These are phyloP conservation scores for Chaetomium olivaceum DNA, from an alignment of 2,329 filamentous ascomycete genomes.

Conservation along the genomic window DNA sequence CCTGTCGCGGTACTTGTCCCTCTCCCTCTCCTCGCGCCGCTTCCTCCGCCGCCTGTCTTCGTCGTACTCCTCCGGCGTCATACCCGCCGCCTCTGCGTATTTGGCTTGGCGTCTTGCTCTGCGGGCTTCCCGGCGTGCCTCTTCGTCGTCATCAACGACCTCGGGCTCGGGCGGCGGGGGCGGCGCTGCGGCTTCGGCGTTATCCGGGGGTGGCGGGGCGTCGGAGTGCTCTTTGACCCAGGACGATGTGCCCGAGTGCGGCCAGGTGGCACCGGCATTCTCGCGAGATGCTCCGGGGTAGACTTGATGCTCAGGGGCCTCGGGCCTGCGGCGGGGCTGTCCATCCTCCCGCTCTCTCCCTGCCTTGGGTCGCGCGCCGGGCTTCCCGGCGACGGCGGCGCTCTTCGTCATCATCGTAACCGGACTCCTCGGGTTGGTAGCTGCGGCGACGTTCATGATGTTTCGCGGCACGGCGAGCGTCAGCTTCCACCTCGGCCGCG, in stretches of 20 bases:
- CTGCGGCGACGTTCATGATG: conserved; percentile 51
- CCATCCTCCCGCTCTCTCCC: conserved; percentile 43
- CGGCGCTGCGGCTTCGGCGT: conserved; percentile 26
- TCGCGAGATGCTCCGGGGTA: conserved; percentile 45
- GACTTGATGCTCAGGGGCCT: conserved; percentile 47
- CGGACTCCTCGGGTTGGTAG: conserved; percentile 36
- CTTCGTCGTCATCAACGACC: conserved; percentile 51
- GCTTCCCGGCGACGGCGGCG: conserved; percentile 57
- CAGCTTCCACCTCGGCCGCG: conserved; percentile 48
- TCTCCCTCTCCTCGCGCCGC: conserved; percentile 36
- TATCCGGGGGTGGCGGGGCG: conserved; percentile 56
- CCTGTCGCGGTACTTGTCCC: conserved; percentile 22
- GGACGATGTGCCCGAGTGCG: conserved; percentile 63
- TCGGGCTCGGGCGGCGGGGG: conserved; percentile 37
- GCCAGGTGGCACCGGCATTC: conserved; percentile 50
- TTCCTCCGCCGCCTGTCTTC: conserved; percentile 36
- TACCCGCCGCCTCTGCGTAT: conserved; percentile 43
- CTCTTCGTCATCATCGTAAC: conserved; percentile 53
- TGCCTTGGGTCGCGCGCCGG: conserved; percentile 46
- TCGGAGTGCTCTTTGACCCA: conserved; percentile 68
- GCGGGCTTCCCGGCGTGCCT: conserved; percentile 50
- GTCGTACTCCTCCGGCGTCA: conserved; percentile 37
- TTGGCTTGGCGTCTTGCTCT: conserved; percentile 48
- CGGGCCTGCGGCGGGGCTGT: conserved; percentile 46
- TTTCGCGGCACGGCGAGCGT: conserved; percentile 48